Evolutionary conservation across 2,329 filamentous ascomycete species (phyloP), one percentile per base, ranked within the genome.

Genomic region (Penicillium sp.): DNA sequence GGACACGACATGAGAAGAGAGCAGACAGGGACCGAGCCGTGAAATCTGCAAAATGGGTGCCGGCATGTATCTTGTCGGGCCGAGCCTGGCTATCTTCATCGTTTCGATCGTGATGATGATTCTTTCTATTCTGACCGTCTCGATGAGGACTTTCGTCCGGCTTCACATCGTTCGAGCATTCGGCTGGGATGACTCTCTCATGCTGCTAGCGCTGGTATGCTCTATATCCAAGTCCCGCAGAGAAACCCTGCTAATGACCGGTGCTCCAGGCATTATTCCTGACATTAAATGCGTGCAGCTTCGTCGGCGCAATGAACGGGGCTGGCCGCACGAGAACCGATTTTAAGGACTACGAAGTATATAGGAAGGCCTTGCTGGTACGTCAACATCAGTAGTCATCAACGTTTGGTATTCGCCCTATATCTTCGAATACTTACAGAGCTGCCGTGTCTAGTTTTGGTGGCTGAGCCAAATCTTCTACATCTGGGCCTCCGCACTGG

Each of bases 381-480:
- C 15, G 63, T 38, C 2, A 28, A 12, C n/a, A 20, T 12, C 12
- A 8, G 8, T 8, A 31, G 8, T 31, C 31, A 31, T 31, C 31
- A 12, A 11, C 17, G 5, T 20, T 20, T 20, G 8, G 10, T 25
- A 31, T 31, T 34, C 7, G 20, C 7, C 38, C 14, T 7, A 7
- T 34, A 14, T 37, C 14, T 25, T 8, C 34, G 5, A 34, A 14
- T 5, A 7, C 51, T 43, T 34, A 43, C n/a, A 20, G 8, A 1
- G 2, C 3, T 6, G n/a, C 1, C 10, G 14, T 20, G 17, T 22
- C 7, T 38, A 66, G 67, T 65, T 57, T 49, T 84, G 80, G 81
- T 84, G 79, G 69, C 73, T 84, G 6, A 80, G 79, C 64, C 81
- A 83, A 59, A 67, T 81, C 8, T 75, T 81, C 58, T 84, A 84